These are phyloP conservation scores for Aspergillus thermomutatus DNA, from an alignment of 2,329 filamentous ascomycete genomes.

Conservation along the genomic window DNA sequence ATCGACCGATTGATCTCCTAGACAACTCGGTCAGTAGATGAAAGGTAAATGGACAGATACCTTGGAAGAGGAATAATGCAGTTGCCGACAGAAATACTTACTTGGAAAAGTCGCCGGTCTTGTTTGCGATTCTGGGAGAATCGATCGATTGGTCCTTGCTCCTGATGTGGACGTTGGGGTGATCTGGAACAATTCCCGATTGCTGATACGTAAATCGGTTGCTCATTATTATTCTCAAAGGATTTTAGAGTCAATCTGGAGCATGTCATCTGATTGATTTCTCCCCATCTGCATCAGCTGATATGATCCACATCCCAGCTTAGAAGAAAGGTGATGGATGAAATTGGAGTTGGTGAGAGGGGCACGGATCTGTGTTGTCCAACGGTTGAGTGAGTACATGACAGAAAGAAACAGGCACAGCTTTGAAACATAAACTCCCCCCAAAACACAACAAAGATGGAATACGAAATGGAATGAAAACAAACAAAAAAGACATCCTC, in stretches of 20 bases:
- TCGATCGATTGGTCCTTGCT: not conserved
- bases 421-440: not conserved
- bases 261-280: not conserved
- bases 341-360: not conserved
- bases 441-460: not conserved
- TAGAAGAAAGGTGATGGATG: not conserved
- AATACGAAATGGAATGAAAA: not conserved
- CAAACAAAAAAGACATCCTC: not conserved
- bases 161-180: not conserved
- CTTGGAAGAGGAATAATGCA: not conserved
- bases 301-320: not conserved
- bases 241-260: not conserved
- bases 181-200: not conserved
- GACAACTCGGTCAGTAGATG: not conserved
- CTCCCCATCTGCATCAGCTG: not conserved
- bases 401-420: not conserved
- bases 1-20: conserved; percentile 10
- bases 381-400: not conserved
- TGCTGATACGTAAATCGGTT: not conserved
- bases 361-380: not conserved
- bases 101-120: not conserved
- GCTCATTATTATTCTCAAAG: not conserved
- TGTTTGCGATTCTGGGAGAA: not conserved
- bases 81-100: not conserved
- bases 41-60: not conserved